Evolutionary conservation across 441 rosid genomes (phyloP).

Genomic region (Populus trichocarpa): DNA sequence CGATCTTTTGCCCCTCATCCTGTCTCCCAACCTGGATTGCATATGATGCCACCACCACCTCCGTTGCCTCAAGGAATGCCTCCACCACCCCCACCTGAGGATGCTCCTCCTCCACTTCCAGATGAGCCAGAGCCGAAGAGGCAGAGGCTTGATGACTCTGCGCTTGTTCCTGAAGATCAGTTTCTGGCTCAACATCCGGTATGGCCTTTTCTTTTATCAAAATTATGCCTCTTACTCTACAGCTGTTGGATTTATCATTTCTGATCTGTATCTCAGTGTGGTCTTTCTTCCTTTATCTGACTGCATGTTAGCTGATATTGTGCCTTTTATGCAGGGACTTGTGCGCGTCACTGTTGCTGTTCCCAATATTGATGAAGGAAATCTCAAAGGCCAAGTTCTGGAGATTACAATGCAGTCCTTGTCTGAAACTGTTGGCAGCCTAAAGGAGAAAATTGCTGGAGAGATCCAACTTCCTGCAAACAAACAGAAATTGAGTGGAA

Average conservation of each 20-base stretch:
- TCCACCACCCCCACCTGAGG: constrained; percentile 94
- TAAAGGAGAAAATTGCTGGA: constrained; percentile 97
- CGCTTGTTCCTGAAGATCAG: constrained; percentile 82
- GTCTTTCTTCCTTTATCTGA: not conserved
- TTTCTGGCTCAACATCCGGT: constrained; percentile 86
- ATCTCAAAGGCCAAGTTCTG: constrained; percentile 72
- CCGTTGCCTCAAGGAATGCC: constrained; percentile 80
- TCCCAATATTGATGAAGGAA: constrained; percentile 85
- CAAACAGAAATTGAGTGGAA: constrained; percentile 97
- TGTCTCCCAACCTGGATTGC: constrained; percentile 41
- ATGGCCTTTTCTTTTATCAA: constrained; percentile 14
- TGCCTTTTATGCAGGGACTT: constrained; percentile 57
- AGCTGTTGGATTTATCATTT: not conserved
- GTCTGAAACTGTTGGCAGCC: constrained; percentile 82
- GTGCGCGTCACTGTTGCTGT: constrained; percentile 60
- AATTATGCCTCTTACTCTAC: not conserved
- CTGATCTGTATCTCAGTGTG: not conserved
- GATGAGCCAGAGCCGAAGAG: constrained; percentile 96
- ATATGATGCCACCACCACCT: constrained; percentile 73
- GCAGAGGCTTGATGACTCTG: constrained; percentile 77
- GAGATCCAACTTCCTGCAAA: constrained; percentile 91
- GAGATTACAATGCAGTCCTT: constrained; percentile 77
- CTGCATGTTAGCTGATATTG: not conserved
- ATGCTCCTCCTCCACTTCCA: constrained; percentile 95
- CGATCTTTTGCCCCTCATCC: constrained; percentile 50